These are phyloP conservation scores for Candolleomyces aberdarensis DNA, from an alignment of 768 basidiomycete genomes.

Conservation along the genomic window DNA sequence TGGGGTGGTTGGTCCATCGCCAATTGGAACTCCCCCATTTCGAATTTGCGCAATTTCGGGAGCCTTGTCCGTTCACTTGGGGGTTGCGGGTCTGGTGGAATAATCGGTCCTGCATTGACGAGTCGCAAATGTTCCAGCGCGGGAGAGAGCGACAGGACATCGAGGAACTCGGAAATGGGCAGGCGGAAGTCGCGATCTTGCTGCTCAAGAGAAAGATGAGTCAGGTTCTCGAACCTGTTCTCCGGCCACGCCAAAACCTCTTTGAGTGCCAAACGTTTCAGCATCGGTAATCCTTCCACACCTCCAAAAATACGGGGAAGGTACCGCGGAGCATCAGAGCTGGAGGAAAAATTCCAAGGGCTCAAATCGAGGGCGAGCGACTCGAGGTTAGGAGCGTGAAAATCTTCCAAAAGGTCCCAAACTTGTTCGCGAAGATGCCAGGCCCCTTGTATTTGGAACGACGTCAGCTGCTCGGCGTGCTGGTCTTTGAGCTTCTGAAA, in stretches of 20 bases:
- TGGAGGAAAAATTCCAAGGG: background rate
- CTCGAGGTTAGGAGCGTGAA: background rate
- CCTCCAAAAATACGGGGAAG: background rate
- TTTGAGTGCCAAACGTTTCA: background rate
- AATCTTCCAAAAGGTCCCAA: background rate
- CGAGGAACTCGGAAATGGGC: background rate
- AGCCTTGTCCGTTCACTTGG: background rate
- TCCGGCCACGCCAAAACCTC: background rate
- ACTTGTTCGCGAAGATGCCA: background rate
- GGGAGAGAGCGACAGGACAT: background rate
- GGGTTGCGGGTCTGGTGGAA: background rate
- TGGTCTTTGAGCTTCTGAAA: background rate
- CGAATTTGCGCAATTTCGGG: background rate
- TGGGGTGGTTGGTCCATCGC: background rate
- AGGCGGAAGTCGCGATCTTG: background rate
- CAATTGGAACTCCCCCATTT: background rate
- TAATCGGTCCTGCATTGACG: background rate
- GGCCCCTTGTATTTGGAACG: background rate
- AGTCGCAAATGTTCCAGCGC: background rate
- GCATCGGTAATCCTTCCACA: background rate
- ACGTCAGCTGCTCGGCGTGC: background rate
- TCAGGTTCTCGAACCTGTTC: background rate
- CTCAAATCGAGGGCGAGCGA: background rate
- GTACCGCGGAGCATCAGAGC: background rate
- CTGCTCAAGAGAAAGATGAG: background rate